phyloP scores from a whole-genome alignment of 2,329 filamentous ascomycete species.

The Arthrobotrys megalospora region DNA sequence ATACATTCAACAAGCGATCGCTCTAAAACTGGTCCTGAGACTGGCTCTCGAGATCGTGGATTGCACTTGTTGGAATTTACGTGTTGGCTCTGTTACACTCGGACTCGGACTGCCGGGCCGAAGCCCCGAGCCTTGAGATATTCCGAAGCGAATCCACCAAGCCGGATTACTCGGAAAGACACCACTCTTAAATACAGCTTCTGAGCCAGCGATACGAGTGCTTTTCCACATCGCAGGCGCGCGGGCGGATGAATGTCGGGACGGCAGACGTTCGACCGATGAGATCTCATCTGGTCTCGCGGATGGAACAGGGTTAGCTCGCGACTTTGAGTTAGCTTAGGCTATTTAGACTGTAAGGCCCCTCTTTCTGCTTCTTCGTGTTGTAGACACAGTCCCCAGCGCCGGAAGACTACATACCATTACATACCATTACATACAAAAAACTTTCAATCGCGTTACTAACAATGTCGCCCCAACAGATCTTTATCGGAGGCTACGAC shows the following conservation, averaged over 20 bases:
- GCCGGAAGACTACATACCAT: slow-evolving; percentile 8
- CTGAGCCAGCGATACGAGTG: slow-evolving; percentile 35
- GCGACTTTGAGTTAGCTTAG: slow-evolving; percentile 33
- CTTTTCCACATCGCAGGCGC: slow-evolving; percentile 17
- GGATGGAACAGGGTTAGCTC: slow-evolving; percentile 7
- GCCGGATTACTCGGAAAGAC: slow-evolving; percentile 48
- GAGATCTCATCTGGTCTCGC: slow-evolving; percentile 10
- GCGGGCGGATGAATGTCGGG: slow-evolving; percentile 55
- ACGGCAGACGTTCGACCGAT: slow-evolving; percentile 15
- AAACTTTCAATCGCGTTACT: slow-evolving; percentile 1
- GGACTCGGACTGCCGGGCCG: slow-evolving; percentile 31
- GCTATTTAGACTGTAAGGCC: slow-evolving; percentile 55
- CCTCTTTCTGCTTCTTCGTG: slow-evolving; percentile 33
- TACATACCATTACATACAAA: background rate
- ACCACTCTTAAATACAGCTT: slow-evolving; percentile 2
- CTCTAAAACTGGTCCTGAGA: too few relatives aligned
- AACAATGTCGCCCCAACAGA: slow-evolving; percentile 57
- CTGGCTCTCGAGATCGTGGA: background rate
- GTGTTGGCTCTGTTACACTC: slow-evolving; percentile 23
- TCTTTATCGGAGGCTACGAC: slow-evolving; percentile 57
- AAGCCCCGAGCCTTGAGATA: slow-evolving; percentile 33
- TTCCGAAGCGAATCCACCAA: slow-evolving; percentile 40
- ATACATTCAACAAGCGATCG: too few relatives aligned
- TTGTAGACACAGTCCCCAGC: slow-evolving; percentile 22
- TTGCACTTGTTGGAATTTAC: slow-evolving; percentile 32